Evolutionary conservation across 31 red algal species (phyloP).

Genomic region (Porphyra umbilicalis): DNA sequence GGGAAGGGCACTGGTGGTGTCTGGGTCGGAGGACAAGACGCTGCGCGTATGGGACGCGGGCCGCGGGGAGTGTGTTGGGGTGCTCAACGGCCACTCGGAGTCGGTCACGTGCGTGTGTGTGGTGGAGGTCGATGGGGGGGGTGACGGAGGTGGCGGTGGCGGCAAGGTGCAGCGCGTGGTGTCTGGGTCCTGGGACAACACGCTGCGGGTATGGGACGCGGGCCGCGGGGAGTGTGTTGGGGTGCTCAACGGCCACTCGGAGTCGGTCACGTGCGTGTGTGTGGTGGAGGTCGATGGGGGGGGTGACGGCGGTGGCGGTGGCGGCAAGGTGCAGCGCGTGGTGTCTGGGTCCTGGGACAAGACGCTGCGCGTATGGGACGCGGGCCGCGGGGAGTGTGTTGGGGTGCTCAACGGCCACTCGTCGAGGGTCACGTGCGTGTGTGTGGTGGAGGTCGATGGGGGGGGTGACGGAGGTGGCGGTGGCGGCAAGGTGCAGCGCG

Average conservation of each 20-base stretch:
- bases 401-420: neutral
- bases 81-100: neutral
- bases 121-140: neutral
- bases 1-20: neutral
- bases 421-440: neutral
- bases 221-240: neutral
- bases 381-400: neutral
- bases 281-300: neutral
- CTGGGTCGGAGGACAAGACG: neutral
- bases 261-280: neutral
- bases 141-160: neutral
- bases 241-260: neutral
- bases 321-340: neutral
- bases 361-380: neutral
- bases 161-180: neutral
- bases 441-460: neutral
- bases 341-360: neutral
- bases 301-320: neutral
- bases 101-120: neutral
- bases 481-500: neutral
- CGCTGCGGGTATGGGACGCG: neutral
- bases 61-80: neutral
- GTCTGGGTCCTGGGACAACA: neutral
- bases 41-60: neutral
- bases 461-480: neutral